A percentile compares a stretch with the other conserved stretches of the same genome.
phyloP scores from a whole-genome alignment of 352 stramenopile genomes.

The Phytophthora sp. region DNA sequence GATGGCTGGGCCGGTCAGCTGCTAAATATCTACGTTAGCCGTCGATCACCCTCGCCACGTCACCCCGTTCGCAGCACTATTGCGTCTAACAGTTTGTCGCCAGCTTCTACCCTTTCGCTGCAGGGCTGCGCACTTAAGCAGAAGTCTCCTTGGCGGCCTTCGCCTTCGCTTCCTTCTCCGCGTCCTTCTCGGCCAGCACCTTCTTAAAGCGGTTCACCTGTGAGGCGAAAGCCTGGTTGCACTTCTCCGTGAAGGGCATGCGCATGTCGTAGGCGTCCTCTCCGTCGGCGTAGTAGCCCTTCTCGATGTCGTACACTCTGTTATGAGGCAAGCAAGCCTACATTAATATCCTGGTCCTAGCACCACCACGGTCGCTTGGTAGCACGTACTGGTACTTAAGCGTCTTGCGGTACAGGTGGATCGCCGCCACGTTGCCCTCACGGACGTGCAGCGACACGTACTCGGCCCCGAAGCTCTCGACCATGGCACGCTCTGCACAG shows the following conservation, averaged over 20 bases:
- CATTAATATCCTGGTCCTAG: not conserved
- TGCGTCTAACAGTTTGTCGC: conserved; percentile 24
- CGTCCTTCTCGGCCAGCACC: conserved; percentile 74
- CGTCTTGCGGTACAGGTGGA: conserved; percentile 98
- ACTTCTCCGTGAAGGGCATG: conserved; percentile 94
- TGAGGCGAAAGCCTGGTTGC: conserved; percentile 83
- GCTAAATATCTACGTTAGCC: conserved; percentile 44
- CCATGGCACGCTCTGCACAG: conserved; percentile 94
- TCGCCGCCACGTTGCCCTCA: conserved; percentile 97
- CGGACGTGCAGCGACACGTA: conserved; percentile 99
- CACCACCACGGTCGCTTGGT: not conserved
- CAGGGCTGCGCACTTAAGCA: conserved; percentile 18
- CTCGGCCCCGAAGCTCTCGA: conserved; percentile 97
- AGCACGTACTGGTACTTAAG: conserved; percentile 95
- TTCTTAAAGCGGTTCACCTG: conserved; percentile 88
- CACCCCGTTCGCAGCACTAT: conserved; percentile 14
- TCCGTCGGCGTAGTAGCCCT: conserved; percentile 99
- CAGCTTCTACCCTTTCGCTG: not conserved
- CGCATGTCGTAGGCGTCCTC: conserved; percentile 99
- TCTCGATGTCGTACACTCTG: conserved; percentile 98
- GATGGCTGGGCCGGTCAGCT: conserved; percentile 23
- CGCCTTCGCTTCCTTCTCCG: conserved; percentile 34
- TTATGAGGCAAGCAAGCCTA: not conserved
- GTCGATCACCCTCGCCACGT: conserved; percentile 28
- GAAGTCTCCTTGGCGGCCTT: conserved; percentile 23